Evolutionary conservation across 2,329 filamentous ascomycete species (phyloP).

Genomic region (Blastomyces silverae): DNA sequence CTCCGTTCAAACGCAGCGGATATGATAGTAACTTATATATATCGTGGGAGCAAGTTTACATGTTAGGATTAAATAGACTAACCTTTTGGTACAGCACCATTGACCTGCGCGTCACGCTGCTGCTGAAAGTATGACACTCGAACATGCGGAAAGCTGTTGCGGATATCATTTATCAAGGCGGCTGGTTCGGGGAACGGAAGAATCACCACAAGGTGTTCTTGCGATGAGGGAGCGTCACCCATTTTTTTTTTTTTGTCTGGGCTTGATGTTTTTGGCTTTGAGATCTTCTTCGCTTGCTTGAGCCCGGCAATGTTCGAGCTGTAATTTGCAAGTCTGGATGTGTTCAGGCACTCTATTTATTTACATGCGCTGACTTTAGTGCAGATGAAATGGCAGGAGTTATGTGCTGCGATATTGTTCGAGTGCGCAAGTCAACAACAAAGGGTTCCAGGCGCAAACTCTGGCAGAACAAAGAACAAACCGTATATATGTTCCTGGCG

Average conservation of each 20-base stretch:
- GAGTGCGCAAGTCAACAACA: neutral
- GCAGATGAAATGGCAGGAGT: neutral
- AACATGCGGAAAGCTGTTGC: conserved; percentile 41
- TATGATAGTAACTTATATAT: too few relatives aligned
- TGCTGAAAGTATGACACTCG: conserved; percentile 40
- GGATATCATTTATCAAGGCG: conserved; percentile 34
- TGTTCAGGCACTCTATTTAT: neutral
- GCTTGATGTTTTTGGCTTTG: neutral
- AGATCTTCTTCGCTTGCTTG: neutral
- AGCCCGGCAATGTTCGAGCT: neutral
- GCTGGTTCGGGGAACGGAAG: conserved; percentile 41
- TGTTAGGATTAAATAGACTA: neutral
- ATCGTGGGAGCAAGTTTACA: neutral
- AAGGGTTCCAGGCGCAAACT: neutral
- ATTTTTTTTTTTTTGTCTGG: conserved; percentile 1
- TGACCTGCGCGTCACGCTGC: conserved; percentile 19
- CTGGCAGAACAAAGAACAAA: neutral
- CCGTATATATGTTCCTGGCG: neutral
- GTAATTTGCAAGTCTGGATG: neutral
- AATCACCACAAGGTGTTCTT: conserved; percentile 41
- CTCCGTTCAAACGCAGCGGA: neutral
- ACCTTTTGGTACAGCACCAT: conserved; percentile 17
- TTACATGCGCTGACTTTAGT: neutral
- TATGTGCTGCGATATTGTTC: neutral
- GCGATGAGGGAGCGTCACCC: conserved; percentile 13